These are phyloP conservation scores for Rosa rugosa DNA, from an alignment of 306 rosid genomes.

Conservation along the genomic window DNA sequence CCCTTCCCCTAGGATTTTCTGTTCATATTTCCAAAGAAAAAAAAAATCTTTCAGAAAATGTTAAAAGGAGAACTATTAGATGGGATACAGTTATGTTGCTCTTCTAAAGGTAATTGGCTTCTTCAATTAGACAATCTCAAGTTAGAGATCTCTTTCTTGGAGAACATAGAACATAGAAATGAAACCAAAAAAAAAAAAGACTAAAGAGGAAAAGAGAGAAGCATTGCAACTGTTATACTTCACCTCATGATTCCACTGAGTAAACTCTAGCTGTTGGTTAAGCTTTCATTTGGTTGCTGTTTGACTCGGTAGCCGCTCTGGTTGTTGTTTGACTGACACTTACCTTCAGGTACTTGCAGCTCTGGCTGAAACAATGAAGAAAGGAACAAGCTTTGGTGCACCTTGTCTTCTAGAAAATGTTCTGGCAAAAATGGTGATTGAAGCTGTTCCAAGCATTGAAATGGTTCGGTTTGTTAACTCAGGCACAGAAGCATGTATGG, in stretches of 20 bases:
- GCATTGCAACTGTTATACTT: not conserved
- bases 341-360: slow-evolving; percentile 86
- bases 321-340: slow-evolving; percentile 5
- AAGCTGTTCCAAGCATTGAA: slow-evolving; percentile 88
- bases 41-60: not conserved
- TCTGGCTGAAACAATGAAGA: slow-evolving; percentile 82
- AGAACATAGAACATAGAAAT: not conserved
- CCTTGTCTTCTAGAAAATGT: slow-evolving; percentile 87
- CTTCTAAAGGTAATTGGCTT: not conserved
- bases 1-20: not conserved
- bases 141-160: not conserved
- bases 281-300: slow-evolving; percentile 8
- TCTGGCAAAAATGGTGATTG: slow-evolving; percentile 77
- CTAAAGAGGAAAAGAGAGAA: not conserved
- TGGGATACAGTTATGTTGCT: not conserved
- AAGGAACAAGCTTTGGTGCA: slow-evolving; percentile 98
- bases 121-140: not conserved
- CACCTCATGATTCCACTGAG: not conserved
- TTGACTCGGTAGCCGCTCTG: not conserved
- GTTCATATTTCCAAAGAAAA: not conserved
- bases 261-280: not conserved
- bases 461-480: slow-evolving; percentile 98
- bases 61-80: not conserved
- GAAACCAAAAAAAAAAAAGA: not conserved
- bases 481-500: slow-evolving; percentile 98